Evolutionary conservation across 345 rosid species (phyloP).

Genomic region (Arabis alpina): DNA sequence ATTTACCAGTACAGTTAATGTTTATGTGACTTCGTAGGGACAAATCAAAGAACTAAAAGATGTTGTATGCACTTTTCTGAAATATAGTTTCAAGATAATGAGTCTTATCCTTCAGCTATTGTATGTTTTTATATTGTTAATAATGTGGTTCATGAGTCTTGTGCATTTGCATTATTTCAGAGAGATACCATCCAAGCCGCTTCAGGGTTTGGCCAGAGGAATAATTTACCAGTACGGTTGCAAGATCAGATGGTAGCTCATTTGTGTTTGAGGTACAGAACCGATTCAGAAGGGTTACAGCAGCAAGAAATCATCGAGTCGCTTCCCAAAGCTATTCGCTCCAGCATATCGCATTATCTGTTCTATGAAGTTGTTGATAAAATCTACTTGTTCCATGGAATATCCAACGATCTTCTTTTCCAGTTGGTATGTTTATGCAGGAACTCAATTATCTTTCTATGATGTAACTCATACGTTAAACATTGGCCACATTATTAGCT

Average conservation of each 20-base stretch:
- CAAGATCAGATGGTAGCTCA: constrained; percentile 97
- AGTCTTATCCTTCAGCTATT: too few species aligned
- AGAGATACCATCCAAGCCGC: constrained; percentile 89
- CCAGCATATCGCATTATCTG: constrained; percentile 73
- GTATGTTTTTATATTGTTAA: too few species aligned
- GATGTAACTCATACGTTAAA: background rate
- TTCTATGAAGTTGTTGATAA: constrained; percentile 78
- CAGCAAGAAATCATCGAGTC: constrained; percentile 84
- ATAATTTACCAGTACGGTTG: constrained; percentile 70
- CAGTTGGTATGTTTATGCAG: constrained; percentile 65
- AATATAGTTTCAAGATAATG: too few species aligned
- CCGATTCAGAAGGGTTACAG: constrained; percentile 88
- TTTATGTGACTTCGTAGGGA: too few species aligned
- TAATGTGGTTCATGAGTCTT: background rate
- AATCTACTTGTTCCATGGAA: constrained; percentile 84
- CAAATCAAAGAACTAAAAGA: too few species aligned
- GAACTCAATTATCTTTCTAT: background rate
- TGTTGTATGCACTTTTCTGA: too few species aligned
- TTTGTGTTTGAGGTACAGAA: constrained; percentile 77
- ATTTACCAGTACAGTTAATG: background rate
- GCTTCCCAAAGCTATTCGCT: constrained; percentile 89
- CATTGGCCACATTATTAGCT: background rate
- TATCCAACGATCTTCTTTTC: constrained; percentile 89
- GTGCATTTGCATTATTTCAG: constrained; percentile 45
- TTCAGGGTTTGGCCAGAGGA: constrained; percentile 74